Base-by-base conservation (phyloP, 441 rosid genomes). In the Hura crepitans region DNA sequence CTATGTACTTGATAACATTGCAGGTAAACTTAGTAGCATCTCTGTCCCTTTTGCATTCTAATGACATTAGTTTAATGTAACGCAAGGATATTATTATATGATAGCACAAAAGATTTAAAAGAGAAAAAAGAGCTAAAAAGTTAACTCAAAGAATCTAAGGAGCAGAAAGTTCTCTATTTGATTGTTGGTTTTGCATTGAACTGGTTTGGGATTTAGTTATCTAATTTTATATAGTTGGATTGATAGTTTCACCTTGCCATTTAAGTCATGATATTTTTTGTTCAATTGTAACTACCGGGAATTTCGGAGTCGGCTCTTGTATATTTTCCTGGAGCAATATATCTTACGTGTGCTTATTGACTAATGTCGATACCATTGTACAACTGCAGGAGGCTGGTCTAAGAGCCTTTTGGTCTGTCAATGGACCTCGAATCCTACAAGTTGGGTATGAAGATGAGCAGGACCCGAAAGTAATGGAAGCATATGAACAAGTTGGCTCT, bases 381-480 rank as follows among this genome's bases (percentile, higher is more conserved):
- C 57, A 33, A 6, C 50, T 74, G 50, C 82, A 93, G 98, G 97
- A 91, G 72, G 92, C 90, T 0, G 97, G 96, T 28, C 83, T 82
- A 68, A 87, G 96, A 71, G 88, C 96, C n/a, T 84, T 93, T 71
- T 93, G 98, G 97, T 86, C 93, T 5, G 74, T 91, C 56, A 93
- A 89, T 56, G 98, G 95, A 73, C 90, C 98, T 12, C 65, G 91
- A 65, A 86, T 93, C 71, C 81, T 93, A 33, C 92, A 93, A 80
- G 69, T 89, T 27, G 98, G 98, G 14, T 91, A 93, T 43, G 97
- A 86, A 80, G 91, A 89, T 23, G 98, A 93, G 79, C 87, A 85
- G 71, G 86, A 91, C 78, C 84, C 89, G 27, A 88, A 88, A 88
- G 98, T 85, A 61, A 89, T 93, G 91, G 91, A 87, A 84, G 97